These are phyloP conservation scores for Penicillium manginii DNA, from an alignment of 495 filamentous ascomycete species.

Conservation along the genomic window DNA sequence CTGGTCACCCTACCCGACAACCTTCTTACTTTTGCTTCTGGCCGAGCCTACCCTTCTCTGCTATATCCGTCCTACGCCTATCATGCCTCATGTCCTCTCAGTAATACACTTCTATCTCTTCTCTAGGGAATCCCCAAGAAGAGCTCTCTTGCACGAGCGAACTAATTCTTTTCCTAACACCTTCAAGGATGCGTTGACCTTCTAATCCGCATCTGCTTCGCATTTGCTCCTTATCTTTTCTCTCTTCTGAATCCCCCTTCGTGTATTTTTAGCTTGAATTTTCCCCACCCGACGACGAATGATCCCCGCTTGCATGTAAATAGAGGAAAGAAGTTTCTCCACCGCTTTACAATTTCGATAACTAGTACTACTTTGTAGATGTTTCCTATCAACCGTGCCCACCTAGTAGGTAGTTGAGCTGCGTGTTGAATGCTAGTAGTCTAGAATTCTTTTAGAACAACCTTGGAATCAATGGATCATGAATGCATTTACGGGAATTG, in stretches of 20 bases:
- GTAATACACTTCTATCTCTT: conserved; percentile 7
- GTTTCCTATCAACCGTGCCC: not conserved
- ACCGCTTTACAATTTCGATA: not conserved
- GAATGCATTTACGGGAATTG: not conserved
- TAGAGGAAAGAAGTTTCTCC: conserved; percentile 19
- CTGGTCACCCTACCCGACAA: too few species aligned
- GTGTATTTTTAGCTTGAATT: conserved; percentile 36
- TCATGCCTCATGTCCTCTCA: conserved; percentile 17
- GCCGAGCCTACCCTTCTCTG: too few species aligned
- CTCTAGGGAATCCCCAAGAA: not conserved
- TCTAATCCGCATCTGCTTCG: conserved; percentile 13
- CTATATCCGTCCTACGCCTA: conserved; percentile 12
- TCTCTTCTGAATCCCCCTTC: conserved; percentile 18
- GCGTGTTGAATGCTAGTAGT: not conserved
- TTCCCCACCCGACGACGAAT: conserved; percentile 15
- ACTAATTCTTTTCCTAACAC: conserved; percentile 12
- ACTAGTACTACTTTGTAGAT: too few species aligned
- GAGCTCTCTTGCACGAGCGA: conserved; percentile 13
- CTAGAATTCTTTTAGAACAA: not conserved
- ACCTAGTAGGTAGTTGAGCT: not conserved
- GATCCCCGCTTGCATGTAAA: conserved; percentile 33
- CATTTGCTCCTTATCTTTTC: conserved; percentile 2
- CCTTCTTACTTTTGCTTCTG: too few species aligned
- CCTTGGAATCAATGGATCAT: not conserved
- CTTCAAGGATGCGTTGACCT: conserved; percentile 3